Evolutionary conservation across 495 filamentous ascomycete species (phyloP), one percentile per base, ranked within the genome.

Genomic region (Neurospora hispaniola): DNA sequence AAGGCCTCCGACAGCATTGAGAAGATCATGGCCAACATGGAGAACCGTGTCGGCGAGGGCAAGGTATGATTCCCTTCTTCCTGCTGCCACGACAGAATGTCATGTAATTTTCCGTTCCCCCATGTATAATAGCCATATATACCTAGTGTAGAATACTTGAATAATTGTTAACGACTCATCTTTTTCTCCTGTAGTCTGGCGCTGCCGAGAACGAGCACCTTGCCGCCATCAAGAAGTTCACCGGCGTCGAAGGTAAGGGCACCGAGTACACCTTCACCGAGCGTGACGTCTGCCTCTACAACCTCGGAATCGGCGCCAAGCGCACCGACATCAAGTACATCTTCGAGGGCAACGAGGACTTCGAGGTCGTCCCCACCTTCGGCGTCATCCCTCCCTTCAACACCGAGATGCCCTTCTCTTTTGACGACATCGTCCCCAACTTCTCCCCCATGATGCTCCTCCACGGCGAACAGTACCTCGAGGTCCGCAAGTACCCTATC

Each of bases 371-470:
- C 48, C 96, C 96, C 48, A 97, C 94, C 41, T 99, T 92, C 81
- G 96, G 94, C 82, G 96, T 98, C 70, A 88, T 99, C 79, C 96
- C 96, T 20, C 91, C 89, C 80, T 98, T 99, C 85, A 91, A 92
- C 85, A 90, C 94, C 76, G 85, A 90, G 74, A 85, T 88, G 70
- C 93, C 96, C 71, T 99, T 90, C 86, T 88, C 84, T 84, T 85
- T 95, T 75, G 87, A 90, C 74, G 93, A 97, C 35, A 84, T 99
- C 74, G 90, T 98, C 54, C 93, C 94, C 79, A 93, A 98, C 84
- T 99, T 97, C 88, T 92, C 88, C 6, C 95, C 94, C 75, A 99
- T 98, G 96, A 97, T 98, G 94, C 89, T 99, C 70, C 90, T 99
- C 23, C 96, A 99, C 86, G 96, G 96, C 78, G 96, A 99, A 85